Base-by-base conservation (phyloP, 441 rosid genomes). In the Gossypium trilobum region DNA sequence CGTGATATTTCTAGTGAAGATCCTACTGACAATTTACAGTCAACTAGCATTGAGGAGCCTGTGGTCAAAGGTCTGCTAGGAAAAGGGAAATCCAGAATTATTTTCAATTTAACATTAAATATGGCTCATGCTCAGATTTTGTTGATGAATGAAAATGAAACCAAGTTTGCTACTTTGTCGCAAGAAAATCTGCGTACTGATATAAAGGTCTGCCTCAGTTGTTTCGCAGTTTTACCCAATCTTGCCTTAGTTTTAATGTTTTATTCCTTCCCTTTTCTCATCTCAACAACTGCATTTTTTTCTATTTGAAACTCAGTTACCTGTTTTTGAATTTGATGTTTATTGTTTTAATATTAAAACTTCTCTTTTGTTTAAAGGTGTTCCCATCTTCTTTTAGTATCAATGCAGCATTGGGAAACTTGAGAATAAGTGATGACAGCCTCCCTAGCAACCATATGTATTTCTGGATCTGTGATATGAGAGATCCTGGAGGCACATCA, bases 381-480 rank as follows among this genome's bases (percentile, higher is more conserved):
- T 95, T 93, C 75, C 99, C 99, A 19, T 88, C 88, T 81, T 95
- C 99, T 74, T 95, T 93, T 73, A 85, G 97, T 77, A 91, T 95
- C 70, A 85, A 84, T 62, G 99, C 99, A 74, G 81, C 91, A 65
- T 86, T 95, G 69, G 99, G 99, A 75, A 95, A 95, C 85, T 79
- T 95, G 79, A 87, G 90, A 79, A 91, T 95, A 81, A 95, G 99
- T 83, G 99, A 95, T 68, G 91, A 95, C 61, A 90, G 98, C 83
- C 99, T 95, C 79, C 92, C 94, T 33, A 78, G 78, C 71, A 77
- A 75, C 75, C 99, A 93, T 78, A 73, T 93, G 85, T 95, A 95
- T 84, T 95, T 84, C 82, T 88, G 97, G 99, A 87, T 90, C 56
- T 95, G 99, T 82, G 98, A 95, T 85, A 95, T 90, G 97, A 91